A percentile compares a stretch with the other conserved stretches of the same genome.
phyloP scores from a whole-genome alignment of 1,139 yeast species.

The Debaryomycetaceae sp. region DNA sequence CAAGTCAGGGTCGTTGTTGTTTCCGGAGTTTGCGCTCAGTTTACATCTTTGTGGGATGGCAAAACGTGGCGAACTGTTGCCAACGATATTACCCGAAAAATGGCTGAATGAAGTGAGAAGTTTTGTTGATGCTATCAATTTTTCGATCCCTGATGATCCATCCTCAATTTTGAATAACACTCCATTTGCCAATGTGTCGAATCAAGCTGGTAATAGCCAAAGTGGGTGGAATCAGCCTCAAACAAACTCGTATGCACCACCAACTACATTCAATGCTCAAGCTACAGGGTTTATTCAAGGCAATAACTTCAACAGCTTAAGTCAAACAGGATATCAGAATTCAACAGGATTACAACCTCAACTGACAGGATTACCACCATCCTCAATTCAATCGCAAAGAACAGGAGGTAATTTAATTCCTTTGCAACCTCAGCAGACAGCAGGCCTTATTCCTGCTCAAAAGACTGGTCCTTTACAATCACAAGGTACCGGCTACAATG shows the following conservation, averaged over 20 bases:
- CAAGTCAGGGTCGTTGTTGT: conserved; percentile 77
- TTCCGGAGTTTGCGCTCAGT: conserved; percentile 94
- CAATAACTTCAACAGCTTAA: conserved; percentile 20
- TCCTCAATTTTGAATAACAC: conserved; percentile 41
- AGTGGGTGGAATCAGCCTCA: conserved; percentile 32
- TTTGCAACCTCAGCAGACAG: conserved; percentile 48
- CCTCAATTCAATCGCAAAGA: not conserved
- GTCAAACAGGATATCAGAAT: conserved; percentile 18
- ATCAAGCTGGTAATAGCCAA: conserved; percentile 7
- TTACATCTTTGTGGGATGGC: conserved; percentile 82
- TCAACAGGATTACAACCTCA: conserved; percentile 27
- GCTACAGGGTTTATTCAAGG: conserved; percentile 36
- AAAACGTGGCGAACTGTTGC: conserved; percentile 74
- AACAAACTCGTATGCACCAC: conserved; percentile 20
- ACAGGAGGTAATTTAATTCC: conserved; percentile 40
- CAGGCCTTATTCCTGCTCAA: conserved; percentile 45
- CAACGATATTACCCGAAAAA: conserved; percentile 65
- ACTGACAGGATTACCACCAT: conserved; percentile 28
- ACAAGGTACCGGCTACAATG: conserved; percentile 38
- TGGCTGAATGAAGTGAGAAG: conserved; percentile 81
- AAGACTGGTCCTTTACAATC: conserved; percentile 27
- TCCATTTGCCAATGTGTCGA: conserved; percentile 37
- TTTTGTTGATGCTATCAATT: conserved; percentile 84
- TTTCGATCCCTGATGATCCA: conserved; percentile 66
- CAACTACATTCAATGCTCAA: conserved; percentile 32